Evolutionary conservation across 768 basidiomycete genomes (phyloP).

Genomic region (Porpolomopsis calyptriformis): DNA sequence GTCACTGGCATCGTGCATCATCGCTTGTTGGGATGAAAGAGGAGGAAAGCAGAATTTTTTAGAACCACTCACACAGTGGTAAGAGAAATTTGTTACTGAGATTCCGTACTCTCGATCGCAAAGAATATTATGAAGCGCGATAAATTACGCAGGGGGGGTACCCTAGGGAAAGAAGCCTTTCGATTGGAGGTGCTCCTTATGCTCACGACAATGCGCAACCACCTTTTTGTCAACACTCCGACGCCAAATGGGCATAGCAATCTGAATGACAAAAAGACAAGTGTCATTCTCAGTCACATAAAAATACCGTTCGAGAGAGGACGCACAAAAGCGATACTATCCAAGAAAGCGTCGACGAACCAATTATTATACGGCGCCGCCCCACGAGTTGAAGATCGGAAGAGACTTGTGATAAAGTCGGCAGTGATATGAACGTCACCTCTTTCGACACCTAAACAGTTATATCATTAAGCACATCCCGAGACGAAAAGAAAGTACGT

Average conservation of each 20-base stretch:
- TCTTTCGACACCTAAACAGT: slow-evolving; percentile 37
- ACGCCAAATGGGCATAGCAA: slow-evolving; percentile 31
- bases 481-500: not conserved
- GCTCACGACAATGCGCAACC: slow-evolving; percentile 23
- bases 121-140: too few species aligned
- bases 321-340: slow-evolving; percentile 34
- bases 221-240: slow-evolving; percentile 26
- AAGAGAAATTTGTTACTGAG: too few species aligned
- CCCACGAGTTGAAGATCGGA: slow-evolving; percentile 47
- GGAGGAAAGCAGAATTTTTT: too few species aligned
- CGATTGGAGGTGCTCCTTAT: slow-evolving; percentile 24
- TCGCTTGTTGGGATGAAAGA: too few species aligned
- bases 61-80: too few species aligned
- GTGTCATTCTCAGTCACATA: slow-evolving; percentile 4
- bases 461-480: not conserved
- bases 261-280: slow-evolving; percentile 18
- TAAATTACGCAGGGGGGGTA: too few species aligned
- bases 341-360: slow-evolving; percentile 36
- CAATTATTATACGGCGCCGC: slow-evolving; percentile 43
- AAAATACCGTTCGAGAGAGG: not conserved
- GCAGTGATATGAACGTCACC: slow-evolving; percentile 55
- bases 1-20: too few species aligned
- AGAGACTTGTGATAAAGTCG: slow-evolving; percentile 46
- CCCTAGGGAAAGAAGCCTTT: slow-evolving; percentile 16
- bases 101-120: too few species aligned